Evolutionary conservation across 495 filamentous ascomycete species (phyloP).

Genomic region (Neurospora sublineolata): DNA sequence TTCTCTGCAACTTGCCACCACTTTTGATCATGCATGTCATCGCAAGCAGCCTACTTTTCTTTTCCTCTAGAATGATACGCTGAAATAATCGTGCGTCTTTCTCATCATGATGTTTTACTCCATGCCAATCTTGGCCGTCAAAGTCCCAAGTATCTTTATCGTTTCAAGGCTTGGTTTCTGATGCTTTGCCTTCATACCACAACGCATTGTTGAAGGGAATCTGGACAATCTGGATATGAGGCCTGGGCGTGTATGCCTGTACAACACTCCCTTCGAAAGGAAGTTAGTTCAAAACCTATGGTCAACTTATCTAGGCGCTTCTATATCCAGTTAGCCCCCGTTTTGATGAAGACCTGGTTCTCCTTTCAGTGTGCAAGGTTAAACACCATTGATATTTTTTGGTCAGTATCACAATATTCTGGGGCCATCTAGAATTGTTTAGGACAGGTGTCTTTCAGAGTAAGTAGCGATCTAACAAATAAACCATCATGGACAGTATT

Average conservation of each 20-base stretch:
- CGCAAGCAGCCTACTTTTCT: not conserved
- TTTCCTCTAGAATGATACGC: not conserved
- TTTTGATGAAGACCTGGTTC: not conserved
- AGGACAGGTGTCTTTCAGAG: not conserved
- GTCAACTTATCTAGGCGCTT: not conserved
- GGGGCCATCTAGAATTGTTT: not conserved
- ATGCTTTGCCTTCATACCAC: not conserved
- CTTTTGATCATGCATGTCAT: not conserved
- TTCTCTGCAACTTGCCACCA: not conserved
- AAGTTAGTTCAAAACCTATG: not conserved
- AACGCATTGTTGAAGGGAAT: not conserved
- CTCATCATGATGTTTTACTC: not conserved
- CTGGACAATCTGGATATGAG: not conserved
- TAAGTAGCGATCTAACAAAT: not conserved
- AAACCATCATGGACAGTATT: not conserved
- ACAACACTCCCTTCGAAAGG: not conserved
- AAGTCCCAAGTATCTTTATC: not conserved
- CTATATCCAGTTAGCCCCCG: not conserved
- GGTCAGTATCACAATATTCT: not conserved
- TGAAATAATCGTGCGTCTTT: not conserved
- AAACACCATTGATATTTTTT: not conserved
- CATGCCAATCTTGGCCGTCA: not conserved
- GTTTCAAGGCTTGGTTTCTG: not conserved
- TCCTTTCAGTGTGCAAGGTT: not conserved
- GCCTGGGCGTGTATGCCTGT: not conserved